A percentile compares a stretch with the other conserved stretches of the same genome.
These are phyloP conservation scores for Cyberlindnera amylophila DNA, from an alignment of 805 yeast genomes.

Conservation along the genomic window DNA sequence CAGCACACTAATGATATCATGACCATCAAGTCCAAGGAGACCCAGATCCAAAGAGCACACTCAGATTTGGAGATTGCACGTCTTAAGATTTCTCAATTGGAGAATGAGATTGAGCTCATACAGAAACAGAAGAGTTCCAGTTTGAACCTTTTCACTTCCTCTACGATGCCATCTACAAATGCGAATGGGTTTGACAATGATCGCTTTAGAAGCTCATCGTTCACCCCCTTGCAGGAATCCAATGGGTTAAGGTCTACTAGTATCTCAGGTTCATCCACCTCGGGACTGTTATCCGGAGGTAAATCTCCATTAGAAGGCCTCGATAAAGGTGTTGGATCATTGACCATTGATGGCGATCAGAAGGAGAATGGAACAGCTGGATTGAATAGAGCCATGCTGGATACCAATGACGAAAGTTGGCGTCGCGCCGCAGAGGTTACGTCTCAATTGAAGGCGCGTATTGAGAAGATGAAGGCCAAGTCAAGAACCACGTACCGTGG, in stretches of 20 bases:
- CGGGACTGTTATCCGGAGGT: neutral
- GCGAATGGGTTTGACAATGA: neutral
- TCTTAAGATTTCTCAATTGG: constrained; percentile 49
- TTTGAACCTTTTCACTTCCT: constrained; percentile 6
- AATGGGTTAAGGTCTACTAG: constrained; percentile 4
- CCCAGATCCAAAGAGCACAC: constrained; percentile 56
- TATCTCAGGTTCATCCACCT: neutral
- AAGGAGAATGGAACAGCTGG: constrained; percentile 22
- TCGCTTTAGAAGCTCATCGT: constrained; percentile 9
- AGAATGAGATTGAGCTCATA: constrained; percentile 39
- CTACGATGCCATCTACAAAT: neutral
- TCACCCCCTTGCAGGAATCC: constrained; percentile 21
- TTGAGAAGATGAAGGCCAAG: constrained; percentile 82
- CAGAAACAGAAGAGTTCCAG: constrained; percentile 29
- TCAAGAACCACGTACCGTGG: constrained; percentile 24
- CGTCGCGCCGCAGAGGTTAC: constrained; percentile 88
- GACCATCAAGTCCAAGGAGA: constrained; percentile 61
- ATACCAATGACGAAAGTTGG: constrained; percentile 71
- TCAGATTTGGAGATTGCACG: constrained; percentile 60
- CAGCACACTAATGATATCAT: constrained; percentile 49
- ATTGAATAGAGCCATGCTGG: constrained; percentile 12
- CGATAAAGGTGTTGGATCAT: constrained; percentile 26
- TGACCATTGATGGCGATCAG: constrained; percentile 28
- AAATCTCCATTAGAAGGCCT: constrained; percentile 21
- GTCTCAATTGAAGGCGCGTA: constrained; percentile 76